Conservation (phyloP, 345 rosid species). For the Eucalyptus polybractea region DNA sequence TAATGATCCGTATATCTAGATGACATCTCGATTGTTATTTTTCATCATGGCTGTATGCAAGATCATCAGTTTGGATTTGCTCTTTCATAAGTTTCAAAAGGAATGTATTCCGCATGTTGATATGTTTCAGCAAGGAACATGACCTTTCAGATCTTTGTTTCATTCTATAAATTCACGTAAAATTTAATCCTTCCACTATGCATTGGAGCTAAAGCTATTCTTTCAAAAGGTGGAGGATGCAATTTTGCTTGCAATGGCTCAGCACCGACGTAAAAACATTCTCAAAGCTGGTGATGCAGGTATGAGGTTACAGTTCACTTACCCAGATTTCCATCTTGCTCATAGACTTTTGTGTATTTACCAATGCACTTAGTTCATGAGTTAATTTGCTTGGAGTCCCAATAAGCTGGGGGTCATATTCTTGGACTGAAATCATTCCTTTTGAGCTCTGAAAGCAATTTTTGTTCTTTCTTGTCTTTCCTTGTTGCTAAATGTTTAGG, state of each 20-base stretch:
- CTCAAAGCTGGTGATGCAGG: conserved; percentile 32
- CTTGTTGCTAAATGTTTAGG: background rate
- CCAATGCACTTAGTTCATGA: background rate
- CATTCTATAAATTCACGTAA: background rate
- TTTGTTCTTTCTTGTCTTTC: background rate
- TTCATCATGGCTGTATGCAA: background rate
- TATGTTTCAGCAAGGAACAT: background rate
- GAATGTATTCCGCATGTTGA: background rate
- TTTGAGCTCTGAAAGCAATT: background rate
- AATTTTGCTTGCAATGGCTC: conserved; percentile 71
- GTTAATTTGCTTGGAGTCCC: background rate
- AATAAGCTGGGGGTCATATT: background rate
- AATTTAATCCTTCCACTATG: background rate
- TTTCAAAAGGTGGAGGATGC: conserved; percentile 57
- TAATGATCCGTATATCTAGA: background rate
- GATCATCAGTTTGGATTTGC: background rate
- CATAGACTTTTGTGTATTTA: background rate
- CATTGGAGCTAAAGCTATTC: background rate
- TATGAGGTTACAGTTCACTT: background rate
- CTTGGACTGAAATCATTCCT: background rate
- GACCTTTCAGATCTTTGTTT: background rate
- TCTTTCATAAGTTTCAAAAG: background rate
- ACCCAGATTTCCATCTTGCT: background rate
- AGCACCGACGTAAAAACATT: conserved; percentile 23
- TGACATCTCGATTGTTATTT: background rate